Conservation (phyloP, 768 basidiomycete species). For the Mrakia frigida region DNA sequence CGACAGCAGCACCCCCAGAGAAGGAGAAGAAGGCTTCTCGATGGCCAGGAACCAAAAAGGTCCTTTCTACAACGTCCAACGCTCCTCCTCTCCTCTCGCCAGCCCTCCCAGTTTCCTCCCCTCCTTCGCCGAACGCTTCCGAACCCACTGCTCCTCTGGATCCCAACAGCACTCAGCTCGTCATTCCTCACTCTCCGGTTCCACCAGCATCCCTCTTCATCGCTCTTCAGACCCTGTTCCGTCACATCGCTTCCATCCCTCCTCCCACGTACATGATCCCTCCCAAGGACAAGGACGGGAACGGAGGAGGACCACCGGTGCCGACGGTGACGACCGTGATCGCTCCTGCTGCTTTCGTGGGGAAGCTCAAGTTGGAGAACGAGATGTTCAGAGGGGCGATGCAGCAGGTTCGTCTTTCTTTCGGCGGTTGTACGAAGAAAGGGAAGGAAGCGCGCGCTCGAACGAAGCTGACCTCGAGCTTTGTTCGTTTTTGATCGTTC, state of each 20-base stretch:
- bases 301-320: constrained; percentile 14
- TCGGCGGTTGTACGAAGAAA: neutral
- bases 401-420: constrained; percentile 58
- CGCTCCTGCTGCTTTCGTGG: constrained; percentile 83
- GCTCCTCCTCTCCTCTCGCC: constrained; percentile 30
- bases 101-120: constrained; percentile 7
- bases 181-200: constrained; percentile 34
- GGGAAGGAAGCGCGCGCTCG: neutral
- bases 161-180: neutral
- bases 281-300: constrained; percentile 31
- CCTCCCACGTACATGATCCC: constrained; percentile 35
- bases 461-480: neutral
- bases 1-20: constrained; percentile 24
- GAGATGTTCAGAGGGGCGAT: constrained; percentile 81
- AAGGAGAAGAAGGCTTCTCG: constrained; percentile 33
- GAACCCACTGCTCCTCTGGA: constrained; percentile 32
- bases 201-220: constrained; percentile 66
- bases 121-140: constrained; percentile 31
- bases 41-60: constrained; percentile 34
- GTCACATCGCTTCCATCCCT: constrained; percentile 52
- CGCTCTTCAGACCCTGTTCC: constrained; percentile 86
- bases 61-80: constrained; percentile 20
- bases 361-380: constrained; percentile 88
- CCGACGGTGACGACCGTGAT: constrained; percentile 50
- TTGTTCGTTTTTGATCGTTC: neutral